phyloP scores from a whole-genome alignment of 108 stramenopile species.

The Parietichytrium sp. region DNA sequence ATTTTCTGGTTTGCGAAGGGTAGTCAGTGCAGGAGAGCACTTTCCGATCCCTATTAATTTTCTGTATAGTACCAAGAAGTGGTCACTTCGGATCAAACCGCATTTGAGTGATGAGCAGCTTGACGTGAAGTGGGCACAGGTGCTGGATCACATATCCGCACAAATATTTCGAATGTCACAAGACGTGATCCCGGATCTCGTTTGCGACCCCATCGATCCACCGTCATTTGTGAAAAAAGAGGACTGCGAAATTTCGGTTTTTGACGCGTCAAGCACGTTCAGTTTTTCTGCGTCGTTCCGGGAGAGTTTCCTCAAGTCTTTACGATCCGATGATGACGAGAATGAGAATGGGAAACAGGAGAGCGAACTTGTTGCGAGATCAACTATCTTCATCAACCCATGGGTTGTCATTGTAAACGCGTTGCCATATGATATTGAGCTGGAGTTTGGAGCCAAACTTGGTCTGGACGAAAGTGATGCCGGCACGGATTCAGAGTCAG shows the following conservation, averaged over 20 bases:
- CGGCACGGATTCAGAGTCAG: too few relatives aligned
- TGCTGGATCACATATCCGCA: conserved; percentile 21
- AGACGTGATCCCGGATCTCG: not conserved
- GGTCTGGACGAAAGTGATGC: too few relatives aligned
- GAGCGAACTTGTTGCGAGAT: not conserved
- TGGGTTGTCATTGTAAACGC: conserved; percentile 27
- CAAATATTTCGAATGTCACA: not conserved
- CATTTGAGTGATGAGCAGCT: not conserved
- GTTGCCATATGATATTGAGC: not conserved
- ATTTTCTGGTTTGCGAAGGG: not conserved
- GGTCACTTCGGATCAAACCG: not conserved
- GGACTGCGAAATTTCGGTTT: too few relatives aligned
- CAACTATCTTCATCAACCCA: not conserved
- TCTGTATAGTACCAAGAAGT: conserved; percentile 17
- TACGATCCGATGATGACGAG: not conserved
- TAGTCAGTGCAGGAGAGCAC: not conserved
- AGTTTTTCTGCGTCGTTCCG: not conserved
- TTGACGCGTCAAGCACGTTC: too few relatives aligned
- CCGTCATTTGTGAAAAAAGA: not conserved
- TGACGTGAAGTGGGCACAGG: conserved; percentile 3
- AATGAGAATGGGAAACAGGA: not conserved
- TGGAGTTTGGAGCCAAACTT: not conserved
- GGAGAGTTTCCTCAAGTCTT: not conserved
- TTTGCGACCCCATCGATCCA: not conserved
- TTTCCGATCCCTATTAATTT: conserved; percentile 31